These are phyloP conservation scores for Podila verticillata DNA, from an alignment of 192 early-diverging fungal genomes.

Conservation along the genomic window DNA sequence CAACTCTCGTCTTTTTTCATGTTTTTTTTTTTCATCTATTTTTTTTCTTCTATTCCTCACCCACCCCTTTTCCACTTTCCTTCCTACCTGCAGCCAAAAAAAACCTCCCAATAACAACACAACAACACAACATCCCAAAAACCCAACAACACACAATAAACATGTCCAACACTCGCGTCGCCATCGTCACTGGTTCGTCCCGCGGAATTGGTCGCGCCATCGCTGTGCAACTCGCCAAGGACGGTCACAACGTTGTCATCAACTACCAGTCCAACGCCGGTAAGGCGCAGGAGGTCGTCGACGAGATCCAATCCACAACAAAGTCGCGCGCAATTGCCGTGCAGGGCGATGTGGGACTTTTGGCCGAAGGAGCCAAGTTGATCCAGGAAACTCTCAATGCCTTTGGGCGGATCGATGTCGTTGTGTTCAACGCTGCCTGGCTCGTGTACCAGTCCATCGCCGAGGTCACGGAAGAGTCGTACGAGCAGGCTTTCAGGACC, in stretches of 20 bases:
- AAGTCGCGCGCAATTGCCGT: slow-evolving; percentile 60
- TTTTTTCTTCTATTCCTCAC: background rate
- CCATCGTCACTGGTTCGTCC: slow-evolving; percentile 92
- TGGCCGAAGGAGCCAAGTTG: slow-evolving; percentile 82
- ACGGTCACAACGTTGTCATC: slow-evolving; percentile 64
- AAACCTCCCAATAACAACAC: too few relatives aligned
- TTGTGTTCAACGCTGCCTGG: slow-evolving; percentile 92
- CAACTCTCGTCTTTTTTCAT: background rate
- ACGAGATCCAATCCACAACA: slow-evolving; percentile 66
- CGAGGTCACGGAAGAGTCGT: slow-evolving; percentile 82
- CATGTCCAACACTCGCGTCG: slow-evolving; percentile 73
- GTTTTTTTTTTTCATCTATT: background rate
- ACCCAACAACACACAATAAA: background rate
- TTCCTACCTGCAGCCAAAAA: too few relatives aligned
- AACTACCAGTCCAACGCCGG: slow-evolving; percentile 83
- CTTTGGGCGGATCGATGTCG: slow-evolving; percentile 52
- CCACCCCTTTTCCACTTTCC: background rate
- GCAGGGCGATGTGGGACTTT: slow-evolving; percentile 81
- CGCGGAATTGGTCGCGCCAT: slow-evolving; percentile 92
- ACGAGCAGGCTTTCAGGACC: slow-evolving; percentile 85
- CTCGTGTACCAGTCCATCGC: slow-evolving; percentile 84
- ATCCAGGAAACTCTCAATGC: slow-evolving; percentile 78
- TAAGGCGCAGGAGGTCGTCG: slow-evolving; percentile 81
- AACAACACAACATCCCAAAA: background rate
- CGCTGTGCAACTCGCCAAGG: slow-evolving; percentile 83